phyloP scores from a whole-genome alignment of 2,329 filamentous ascomycete genomes.

The Helotiales sp. region DNA sequence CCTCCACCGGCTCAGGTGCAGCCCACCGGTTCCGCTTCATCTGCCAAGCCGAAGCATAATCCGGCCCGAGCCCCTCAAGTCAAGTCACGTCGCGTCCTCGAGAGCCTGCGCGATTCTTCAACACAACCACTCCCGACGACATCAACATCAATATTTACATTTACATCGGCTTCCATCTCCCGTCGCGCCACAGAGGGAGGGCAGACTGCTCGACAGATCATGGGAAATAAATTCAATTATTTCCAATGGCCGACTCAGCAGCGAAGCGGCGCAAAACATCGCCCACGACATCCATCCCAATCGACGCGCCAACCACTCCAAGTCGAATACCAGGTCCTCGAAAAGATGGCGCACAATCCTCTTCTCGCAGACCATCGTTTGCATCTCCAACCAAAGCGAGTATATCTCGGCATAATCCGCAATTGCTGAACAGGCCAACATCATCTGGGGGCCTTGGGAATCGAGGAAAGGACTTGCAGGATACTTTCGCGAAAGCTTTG shows the following conservation, averaged over 20 bases:
- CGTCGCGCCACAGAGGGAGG: background rate
- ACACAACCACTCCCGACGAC: conserved; percentile 11
- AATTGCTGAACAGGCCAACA: conserved; percentile 54
- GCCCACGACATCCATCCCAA: conserved; percentile 53
- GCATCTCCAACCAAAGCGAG: conserved; percentile 71
- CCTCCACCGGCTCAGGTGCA: background rate
- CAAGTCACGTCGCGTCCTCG: conserved; percentile 31
- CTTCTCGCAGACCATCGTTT: conserved; percentile 58
- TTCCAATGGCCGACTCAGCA: conserved; percentile 59
- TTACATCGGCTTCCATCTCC: background rate
- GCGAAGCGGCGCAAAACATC: conserved; percentile 69
- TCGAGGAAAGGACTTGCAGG: conserved; percentile 41
- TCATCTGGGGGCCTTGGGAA: conserved; percentile 40
- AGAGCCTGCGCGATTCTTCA: conserved; percentile 31
- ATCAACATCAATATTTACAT: conserved; percentile 8
- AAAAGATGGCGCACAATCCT: conserved; percentile 38
- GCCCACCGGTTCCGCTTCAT: no score
- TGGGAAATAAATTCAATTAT: conserved; percentile 17
- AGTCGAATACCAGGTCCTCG: conserved; percentile 38
- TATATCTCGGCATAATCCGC: conserved; percentile 64
- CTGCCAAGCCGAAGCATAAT: background rate
- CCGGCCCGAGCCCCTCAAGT: conserved; percentile 15
- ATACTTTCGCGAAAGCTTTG: conserved; percentile 37
- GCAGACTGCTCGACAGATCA: conserved; percentile 13
- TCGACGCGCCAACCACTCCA: conserved; percentile 49